These are phyloP conservation scores for Lentithecium fluviatile DNA, from an alignment of 495 filamentous ascomycete species.

Conservation along the genomic window DNA sequence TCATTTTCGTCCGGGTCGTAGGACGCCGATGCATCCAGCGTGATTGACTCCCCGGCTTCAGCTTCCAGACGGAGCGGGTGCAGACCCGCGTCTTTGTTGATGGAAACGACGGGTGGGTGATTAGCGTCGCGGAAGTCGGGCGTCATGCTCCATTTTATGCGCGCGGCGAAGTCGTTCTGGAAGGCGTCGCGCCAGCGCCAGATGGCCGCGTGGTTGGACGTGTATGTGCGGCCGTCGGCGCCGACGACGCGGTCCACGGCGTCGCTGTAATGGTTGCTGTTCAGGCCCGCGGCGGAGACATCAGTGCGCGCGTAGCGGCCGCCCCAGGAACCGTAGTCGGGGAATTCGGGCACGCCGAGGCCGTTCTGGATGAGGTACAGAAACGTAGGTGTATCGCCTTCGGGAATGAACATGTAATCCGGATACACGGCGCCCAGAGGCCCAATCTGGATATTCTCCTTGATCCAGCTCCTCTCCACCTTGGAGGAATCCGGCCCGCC, in stretches of 20 bases:
- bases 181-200: slow-evolving; percentile 53
- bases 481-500: slow-evolving; percentile 49
- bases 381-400: slow-evolving; percentile 52
- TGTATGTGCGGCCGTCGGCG: slow-evolving; percentile 41
- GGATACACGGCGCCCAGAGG: slow-evolving; percentile 47
- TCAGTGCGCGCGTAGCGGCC: slow-evolving; percentile 45
- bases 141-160: slow-evolving; percentile 51
- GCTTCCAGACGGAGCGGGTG: slow-evolving; percentile 42
- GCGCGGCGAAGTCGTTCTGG: slow-evolving; percentile 53
- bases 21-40: slow-evolving; percentile 46
- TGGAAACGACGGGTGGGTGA: slow-evolving; percentile 47
- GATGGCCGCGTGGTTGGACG: slow-evolving; percentile 50
- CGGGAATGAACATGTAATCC: slow-evolving; percentile 46
- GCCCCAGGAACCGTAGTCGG: slow-evolving; percentile 52
- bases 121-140: slow-evolving; percentile 39
- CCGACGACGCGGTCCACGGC: slow-evolving; percentile 47
- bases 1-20: slow-evolving; percentile 48
- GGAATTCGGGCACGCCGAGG: slow-evolving; percentile 47
- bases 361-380: slow-evolving; percentile 52
- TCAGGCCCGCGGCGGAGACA: slow-evolving; percentile 18
- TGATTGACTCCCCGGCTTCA: slow-evolving; percentile 42
- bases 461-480: slow-evolving; percentile 48
- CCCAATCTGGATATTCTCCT: slow-evolving; percentile 50
- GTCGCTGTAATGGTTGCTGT: slow-evolving; percentile 46
- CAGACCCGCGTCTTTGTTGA: slow-evolving; percentile 44